A percentile compares a stretch with the other conserved stretches of the same genome.
Evolutionary conservation across 257 asterid species (phyloP).

Genomic region (Penstemon barbatus): DNA sequence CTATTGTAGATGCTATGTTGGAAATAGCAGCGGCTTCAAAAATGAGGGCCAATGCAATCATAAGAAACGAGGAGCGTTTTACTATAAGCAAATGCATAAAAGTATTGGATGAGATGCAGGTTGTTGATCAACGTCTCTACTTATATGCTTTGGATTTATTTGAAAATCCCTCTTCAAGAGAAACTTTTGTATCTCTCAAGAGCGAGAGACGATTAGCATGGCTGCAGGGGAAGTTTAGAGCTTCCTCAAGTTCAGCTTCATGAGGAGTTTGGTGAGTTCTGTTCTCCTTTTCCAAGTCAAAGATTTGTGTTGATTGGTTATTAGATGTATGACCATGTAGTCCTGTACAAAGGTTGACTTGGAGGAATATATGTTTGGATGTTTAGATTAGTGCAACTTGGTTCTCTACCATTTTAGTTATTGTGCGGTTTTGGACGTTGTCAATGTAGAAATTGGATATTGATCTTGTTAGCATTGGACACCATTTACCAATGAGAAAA

Average conservation of each 20-base stretch:
- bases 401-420: too few species aligned
- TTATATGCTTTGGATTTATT: constrained; percentile 80
- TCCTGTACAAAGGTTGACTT: too few species aligned
- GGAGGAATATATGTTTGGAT: too few species aligned
- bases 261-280: constrained; percentile 27
- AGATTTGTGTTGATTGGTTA: too few species aligned
- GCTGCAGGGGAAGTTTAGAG: constrained; percentile 74
- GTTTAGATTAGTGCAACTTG: too few species aligned
- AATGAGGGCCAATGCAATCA: constrained; percentile 83
- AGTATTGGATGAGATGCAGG: constrained; percentile 81
- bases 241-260: constrained; percentile 53
- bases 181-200: constrained; percentile 68
- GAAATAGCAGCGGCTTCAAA: constrained; percentile 94
- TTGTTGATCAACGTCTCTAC: constrained; percentile 68
- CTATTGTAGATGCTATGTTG: constrained; percentile 93
- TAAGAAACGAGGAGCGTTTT: constrained; percentile 76
- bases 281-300: too few species aligned
- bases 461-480: too few species aligned
- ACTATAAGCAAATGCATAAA: constrained; percentile 84
- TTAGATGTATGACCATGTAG: too few species aligned
- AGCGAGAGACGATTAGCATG: constrained; percentile 71
- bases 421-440: too few species aligned
- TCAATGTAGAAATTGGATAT: too few species aligned
- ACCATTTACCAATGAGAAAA: too few species aligned
- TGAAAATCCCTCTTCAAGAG: constrained; percentile 74